These are phyloP conservation scores for Rhynchosporium secalis DNA, from an alignment of 2,329 filamentous ascomycete species.

Conservation along the genomic window DNA sequence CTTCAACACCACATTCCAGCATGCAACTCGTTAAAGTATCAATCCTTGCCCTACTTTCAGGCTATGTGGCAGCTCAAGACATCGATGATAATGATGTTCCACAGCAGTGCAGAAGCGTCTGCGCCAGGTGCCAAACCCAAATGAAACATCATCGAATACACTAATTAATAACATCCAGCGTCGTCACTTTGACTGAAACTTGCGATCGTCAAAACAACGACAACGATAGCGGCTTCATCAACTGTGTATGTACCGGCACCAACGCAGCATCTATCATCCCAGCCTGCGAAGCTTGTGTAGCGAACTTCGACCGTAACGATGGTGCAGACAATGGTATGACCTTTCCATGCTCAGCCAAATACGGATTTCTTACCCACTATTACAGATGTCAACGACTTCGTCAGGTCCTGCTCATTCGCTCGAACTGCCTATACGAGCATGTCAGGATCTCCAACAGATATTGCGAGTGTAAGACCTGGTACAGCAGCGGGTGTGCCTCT, in stretches of 20 bases:
- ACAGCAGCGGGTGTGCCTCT: background rate
- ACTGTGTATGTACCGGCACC: constrained; percentile 8
- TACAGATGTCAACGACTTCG: constrained; percentile 15
- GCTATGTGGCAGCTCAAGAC: constrained; percentile 11
- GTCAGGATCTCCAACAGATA: background rate
- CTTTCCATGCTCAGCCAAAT: no score
- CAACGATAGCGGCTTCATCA: constrained; percentile 2
- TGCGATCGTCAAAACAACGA: constrained; percentile 13
- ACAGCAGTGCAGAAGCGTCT: constrained; percentile 8
- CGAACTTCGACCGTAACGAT: constrained; percentile 13
- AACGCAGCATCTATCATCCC: constrained; percentile 7
- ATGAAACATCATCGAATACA: background rate
- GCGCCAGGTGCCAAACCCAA: background rate
- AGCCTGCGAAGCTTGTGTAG: constrained; percentile 14
- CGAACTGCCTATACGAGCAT: constrained; percentile 7
- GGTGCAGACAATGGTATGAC: constrained; percentile 11
- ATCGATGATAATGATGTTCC: constrained; percentile 15
- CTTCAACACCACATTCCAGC: background rate
- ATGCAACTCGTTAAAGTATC: constrained; percentile 18
- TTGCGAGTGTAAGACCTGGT: background rate
- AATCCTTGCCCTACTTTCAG: constrained; percentile 12
- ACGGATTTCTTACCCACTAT: background rate
- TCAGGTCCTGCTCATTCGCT: constrained; percentile 16
- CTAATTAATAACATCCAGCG: background rate
- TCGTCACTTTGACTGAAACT: constrained; percentile 6